Evolutionary conservation across 306 rosid genomes (phyloP).

Genomic region (Trichosanthes truncata): DNA sequence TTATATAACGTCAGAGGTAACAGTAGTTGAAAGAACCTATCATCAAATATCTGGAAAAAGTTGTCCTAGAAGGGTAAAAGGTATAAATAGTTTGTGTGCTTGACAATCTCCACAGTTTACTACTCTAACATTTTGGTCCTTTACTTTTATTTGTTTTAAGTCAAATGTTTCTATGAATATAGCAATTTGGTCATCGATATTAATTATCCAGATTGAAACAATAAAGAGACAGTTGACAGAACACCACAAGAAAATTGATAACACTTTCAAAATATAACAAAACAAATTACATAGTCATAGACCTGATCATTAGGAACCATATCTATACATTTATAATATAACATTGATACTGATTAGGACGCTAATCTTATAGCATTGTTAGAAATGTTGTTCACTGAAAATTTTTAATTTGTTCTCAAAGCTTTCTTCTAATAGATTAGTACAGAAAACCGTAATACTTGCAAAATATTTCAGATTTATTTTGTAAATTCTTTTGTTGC

Average conservation of each 20-base stretch:
- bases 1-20: background rate
- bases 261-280: background rate
- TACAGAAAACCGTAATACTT: background rate
- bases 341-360: too few relatives aligned
- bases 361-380: too few relatives aligned
- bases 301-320: background rate
- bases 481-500: constrained; percentile 10
- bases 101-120: background rate
- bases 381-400: background rate
- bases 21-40: background rate
- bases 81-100: background rate
- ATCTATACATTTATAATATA: background rate
- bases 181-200: background rate
- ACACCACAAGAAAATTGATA: background rate
- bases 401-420: background rate
- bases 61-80: background rate
- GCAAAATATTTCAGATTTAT: background rate
- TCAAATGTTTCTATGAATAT: background rate
- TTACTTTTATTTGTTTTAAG: background rate
- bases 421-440: background rate
- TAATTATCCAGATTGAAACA: background rate
- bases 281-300: background rate
- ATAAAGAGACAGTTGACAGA: background rate
- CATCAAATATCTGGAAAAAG: background rate
- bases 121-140: background rate